These are phyloP conservation scores for Vigna nakashimae DNA, from an alignment of 306 rosid genomes.

Conservation along the genomic window DNA sequence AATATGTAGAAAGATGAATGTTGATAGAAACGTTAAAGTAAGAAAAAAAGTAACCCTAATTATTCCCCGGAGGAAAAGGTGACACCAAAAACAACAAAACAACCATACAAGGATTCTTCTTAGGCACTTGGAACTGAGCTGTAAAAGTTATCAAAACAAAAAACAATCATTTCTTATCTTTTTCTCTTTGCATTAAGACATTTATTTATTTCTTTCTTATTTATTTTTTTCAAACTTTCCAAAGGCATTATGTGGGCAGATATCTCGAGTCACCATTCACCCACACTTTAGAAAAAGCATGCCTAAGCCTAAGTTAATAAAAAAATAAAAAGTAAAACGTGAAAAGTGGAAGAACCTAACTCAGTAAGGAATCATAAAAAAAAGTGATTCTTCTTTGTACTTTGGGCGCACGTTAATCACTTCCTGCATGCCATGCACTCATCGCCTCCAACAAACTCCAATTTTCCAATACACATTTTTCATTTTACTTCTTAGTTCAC, in stretches of 20 bases:
- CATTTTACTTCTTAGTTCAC: no score
- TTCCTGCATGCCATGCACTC: slow-evolving; percentile 37
- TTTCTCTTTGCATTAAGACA: slow-evolving; percentile 18
- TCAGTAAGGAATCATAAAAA: slow-evolving; percentile 17
- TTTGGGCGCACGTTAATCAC: slow-evolving; percentile 27
- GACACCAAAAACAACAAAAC: background rate
- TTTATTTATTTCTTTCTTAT: background rate
- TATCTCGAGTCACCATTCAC: slow-evolving; percentile 42
- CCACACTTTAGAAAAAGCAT: slow-evolving; percentile 20
- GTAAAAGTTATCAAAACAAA: slow-evolving; percentile 42
- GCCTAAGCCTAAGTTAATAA: slow-evolving; percentile 34
- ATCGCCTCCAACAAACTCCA: no score
- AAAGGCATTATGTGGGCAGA: slow-evolving; percentile 28
- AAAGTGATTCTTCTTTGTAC: slow-evolving; percentile 37
- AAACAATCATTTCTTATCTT: slow-evolving; percentile 17
- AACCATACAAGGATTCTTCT: slow-evolving; percentile 3
- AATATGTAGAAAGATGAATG: background rate
- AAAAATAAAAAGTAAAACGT: slow-evolving; percentile 37
- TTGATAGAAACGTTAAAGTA: background rate
- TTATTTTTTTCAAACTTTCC: background rate
- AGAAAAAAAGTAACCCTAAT: background rate
- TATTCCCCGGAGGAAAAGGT: background rate
- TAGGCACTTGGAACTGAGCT: slow-evolving; percentile 36
- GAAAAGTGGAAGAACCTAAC: slow-evolving; percentile 49
- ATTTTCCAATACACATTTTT: no score